Percentiles rank a stretch among this genome's conserved stretches.
These are phyloP conservation scores for Candida peoriensis DNA, from an alignment of 805 yeast genomes.

Conservation along the genomic window DNA sequence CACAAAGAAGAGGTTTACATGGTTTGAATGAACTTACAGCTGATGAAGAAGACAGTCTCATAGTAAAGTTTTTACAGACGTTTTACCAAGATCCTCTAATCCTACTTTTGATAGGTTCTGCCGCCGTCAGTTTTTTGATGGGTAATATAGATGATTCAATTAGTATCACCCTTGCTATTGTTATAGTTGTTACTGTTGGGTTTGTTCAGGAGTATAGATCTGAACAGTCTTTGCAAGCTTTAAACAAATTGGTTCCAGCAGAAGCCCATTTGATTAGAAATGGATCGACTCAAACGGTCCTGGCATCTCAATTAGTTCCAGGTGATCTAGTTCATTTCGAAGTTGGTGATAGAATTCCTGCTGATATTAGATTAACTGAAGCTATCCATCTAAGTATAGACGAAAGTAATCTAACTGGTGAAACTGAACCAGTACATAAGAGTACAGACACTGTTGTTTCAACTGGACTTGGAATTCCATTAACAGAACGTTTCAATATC, in stretches of 20 bases:
- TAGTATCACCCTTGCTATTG: conserved; percentile 86
- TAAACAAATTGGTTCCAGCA: conserved; percentile 93
- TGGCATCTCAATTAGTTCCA: conserved; percentile 88
- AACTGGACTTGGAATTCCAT: conserved; percentile 37
- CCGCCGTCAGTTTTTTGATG: conserved; percentile 80
- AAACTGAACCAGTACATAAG: conserved; percentile 82
- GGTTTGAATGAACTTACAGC: conserved; percentile 76
- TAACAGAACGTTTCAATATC: conserved; percentile 67
- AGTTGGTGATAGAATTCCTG: conserved; percentile 96
- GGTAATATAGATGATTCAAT: conserved; percentile 96
- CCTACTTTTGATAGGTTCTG: conserved; percentile 83
- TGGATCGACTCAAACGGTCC: conserved; percentile 70
- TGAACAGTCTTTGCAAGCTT: conserved; percentile 89
- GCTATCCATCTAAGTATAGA: conserved; percentile 81
- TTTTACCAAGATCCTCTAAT: conserved; percentile 92
- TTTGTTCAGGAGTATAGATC: conserved; percentile 96
- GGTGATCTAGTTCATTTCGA: conserved; percentile 89
- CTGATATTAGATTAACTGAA: conserved; percentile 79
- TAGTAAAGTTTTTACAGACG: conserved; percentile 68
- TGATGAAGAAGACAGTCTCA: conserved; percentile 71
- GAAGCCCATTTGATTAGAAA: conserved; percentile 87
- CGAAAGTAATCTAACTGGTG: conserved; percentile 95
- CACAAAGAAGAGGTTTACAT: conserved; percentile 63
- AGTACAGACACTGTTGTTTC: conserved; percentile 39
- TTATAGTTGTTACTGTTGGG: conserved; percentile 94